phyloP scores from a whole-genome alignment of 2,329 filamentous ascomycete genomes.

The Zymoseptoria passerinii region DNA sequence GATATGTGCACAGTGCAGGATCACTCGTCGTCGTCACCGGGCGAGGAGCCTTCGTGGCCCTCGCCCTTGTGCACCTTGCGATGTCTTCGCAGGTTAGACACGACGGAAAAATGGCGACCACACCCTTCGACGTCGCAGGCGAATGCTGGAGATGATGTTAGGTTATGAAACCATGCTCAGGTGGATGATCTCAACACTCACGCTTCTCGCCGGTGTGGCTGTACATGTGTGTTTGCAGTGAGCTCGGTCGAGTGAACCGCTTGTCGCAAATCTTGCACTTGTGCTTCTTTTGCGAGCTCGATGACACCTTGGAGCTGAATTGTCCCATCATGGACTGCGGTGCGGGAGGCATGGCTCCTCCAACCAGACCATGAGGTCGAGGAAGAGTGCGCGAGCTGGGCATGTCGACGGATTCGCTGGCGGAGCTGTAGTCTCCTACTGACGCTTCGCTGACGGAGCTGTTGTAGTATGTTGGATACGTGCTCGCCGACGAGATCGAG shows the following conservation, averaged over 20 bases:
- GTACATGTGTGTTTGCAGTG: constrained; percentile 95
- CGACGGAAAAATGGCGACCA: constrained; percentile 91
- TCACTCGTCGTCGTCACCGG: constrained; percentile 35
- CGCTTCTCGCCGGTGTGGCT: constrained; percentile 97
- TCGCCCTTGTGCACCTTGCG: constrained; percentile 92
- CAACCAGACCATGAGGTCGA: constrained; percentile 59
- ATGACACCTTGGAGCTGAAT: constrained; percentile 93
- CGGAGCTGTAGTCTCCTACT: constrained; percentile 87
- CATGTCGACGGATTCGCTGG: constrained; percentile 75
- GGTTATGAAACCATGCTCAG: neutral
- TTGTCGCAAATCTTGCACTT: constrained; percentile 99
- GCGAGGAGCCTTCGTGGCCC: constrained; percentile 38
- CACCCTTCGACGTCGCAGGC: constrained; percentile 91
- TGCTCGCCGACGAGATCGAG: constrained; percentile 76
- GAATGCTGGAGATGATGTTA: constrained; percentile 56
- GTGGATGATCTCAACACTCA: constrained; percentile 45
- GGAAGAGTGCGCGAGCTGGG: constrained; percentile 75
- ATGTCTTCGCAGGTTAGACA: constrained; percentile 89
- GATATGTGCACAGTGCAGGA: neutral
- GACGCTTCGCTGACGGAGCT: constrained; percentile 72
- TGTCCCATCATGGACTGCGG: constrained; percentile 98
- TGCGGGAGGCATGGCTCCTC: constrained; percentile 62
- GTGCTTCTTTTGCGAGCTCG: constrained; percentile 97
- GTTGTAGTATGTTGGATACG: constrained; percentile 75
- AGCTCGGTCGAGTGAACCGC: constrained; percentile 89